Base-by-base conservation (phyloP, 2,329 filamentous ascomycete genomes). In the Sporothrix inflata region DNA sequence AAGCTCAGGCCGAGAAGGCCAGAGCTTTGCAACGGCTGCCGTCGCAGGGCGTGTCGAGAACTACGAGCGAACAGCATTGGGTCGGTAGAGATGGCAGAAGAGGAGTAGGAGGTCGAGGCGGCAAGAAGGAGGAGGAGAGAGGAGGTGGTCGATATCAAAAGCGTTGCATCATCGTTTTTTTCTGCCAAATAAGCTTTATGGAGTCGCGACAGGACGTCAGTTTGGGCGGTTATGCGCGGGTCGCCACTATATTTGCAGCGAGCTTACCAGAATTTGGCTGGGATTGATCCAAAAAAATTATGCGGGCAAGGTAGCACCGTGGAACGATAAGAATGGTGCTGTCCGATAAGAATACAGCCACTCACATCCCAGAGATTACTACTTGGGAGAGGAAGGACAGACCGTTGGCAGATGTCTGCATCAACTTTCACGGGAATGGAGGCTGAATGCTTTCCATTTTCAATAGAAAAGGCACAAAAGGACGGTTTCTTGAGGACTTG, bases 61-160 rank as follows among this genome's bases (percentile, higher is more conserved):
- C 65, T 51, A 49, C 65, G 65, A 34, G 65, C 24, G 5, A 67
- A 51, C 16, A 66, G 40, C 65, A 67, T 67, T 11, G 16, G 9
- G 30, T n/a, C 42, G 45, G 45, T 34, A 21, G 45, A 42, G 11
- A 7, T 11, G 38, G 60, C 9, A 40, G 60, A 66, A 38, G 30
- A 14, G 38, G n/a, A 61, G 6, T 19, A 7, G 47, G 47, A 49
- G 47, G 47, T 14, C 14, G 47, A 34, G 30, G 30, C 30, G 47
- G 47, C 7, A 45, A 45, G 42, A 2, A 45, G 2, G 16, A 7
- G 11, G 11, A 45, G 42, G 42, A 45, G 42, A 16, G 9, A 3
- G 42, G 42, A 45, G 42, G 30, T 45, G 42, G 42, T 12, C 42
- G 42, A 34, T 3, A 3, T 34, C 30, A 34, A 34, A 34, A 3